Evolutionary conservation across 2,329 filamentous ascomycete species (phyloP).

Genomic region (Penicillium expansum): DNA sequence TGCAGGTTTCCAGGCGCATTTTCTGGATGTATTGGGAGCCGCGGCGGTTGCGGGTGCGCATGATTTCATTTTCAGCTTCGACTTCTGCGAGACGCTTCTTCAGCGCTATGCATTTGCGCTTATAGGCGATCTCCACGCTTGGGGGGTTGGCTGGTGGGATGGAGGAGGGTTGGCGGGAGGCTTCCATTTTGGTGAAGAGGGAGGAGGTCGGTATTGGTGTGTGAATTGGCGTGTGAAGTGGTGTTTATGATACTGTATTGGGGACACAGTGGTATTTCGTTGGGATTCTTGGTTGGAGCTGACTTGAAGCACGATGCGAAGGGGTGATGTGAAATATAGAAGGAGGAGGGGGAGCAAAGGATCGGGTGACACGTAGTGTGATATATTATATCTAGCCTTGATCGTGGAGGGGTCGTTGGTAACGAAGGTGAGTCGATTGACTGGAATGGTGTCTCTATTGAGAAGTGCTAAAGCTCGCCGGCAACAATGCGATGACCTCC

Average conservation of each 20-base stretch:
- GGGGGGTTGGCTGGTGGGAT: slow-evolving; percentile 61
- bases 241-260: background rate
- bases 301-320: background rate
- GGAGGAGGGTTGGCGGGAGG: slow-evolving; percentile 22
- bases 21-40: slow-evolving; percentile 86
- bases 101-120: slow-evolving; percentile 91
- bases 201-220: background rate
- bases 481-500: slow-evolving; percentile 5
- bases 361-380: background rate
- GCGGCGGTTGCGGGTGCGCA: slow-evolving; percentile 72
- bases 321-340: background rate
- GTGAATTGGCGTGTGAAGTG: background rate
- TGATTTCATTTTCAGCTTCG: slow-evolving; percentile 84
- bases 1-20: slow-evolving; percentile 64
- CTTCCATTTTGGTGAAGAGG: slow-evolving; percentile 28
- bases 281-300: background rate
- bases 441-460: background rate
- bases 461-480: background rate
- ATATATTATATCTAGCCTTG: background rate
- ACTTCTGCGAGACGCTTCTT: slow-evolving; percentile 90
- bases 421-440: background rate
- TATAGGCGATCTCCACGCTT: slow-evolving; percentile 92
- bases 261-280: background rate
- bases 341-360: background rate
- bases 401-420: background rate